A percentile compares a stretch with the other conserved stretches of the same genome.
phyloP scores from a whole-genome alignment of 345 rosid species.

The Rhizophora mangle region DNA sequence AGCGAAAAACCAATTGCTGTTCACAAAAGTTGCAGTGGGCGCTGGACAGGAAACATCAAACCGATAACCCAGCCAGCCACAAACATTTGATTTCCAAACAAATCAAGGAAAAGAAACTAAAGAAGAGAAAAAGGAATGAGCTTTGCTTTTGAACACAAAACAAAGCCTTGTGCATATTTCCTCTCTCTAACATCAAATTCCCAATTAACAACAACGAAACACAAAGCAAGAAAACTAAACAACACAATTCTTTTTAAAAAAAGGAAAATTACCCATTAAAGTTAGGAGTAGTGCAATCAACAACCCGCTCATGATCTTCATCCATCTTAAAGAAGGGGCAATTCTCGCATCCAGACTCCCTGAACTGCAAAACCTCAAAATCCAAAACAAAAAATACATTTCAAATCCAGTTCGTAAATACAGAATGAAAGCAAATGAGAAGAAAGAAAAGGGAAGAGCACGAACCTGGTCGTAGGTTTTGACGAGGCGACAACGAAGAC shows the following conservation, averaged over 20 bases:
- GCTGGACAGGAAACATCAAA: too few species aligned
- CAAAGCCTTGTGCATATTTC: too few species aligned
- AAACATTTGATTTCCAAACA: too few species aligned
- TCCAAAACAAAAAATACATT: background rate
- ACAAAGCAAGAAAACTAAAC: background rate
- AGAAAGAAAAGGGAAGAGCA: background rate
- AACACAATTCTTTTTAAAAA: background rate
- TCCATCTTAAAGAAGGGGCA: constrained; percentile 87
- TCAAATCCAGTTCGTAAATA: background rate
- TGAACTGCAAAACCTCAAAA: constrained; percentile 31
- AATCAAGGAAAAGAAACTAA: too few species aligned
- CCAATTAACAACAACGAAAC: background rate
- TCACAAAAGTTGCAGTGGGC: too few species aligned
- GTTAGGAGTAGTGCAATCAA: constrained; percentile 81
- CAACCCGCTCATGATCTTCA: constrained; percentile 77
- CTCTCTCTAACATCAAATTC: background rate
- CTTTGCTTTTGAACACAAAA: too few species aligned
- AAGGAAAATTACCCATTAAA: constrained; percentile 54
- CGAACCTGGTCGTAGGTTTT: constrained; percentile 82
- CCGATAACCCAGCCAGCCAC: too few species aligned
- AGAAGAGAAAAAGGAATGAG: too few species aligned
- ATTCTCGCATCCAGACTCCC: constrained; percentile 88
- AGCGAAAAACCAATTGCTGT: too few species aligned
- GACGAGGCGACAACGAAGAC: constrained; percentile 85
- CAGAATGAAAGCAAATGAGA: background rate